These are phyloP conservation scores for Sclerotinia subarctica DNA, from an alignment of 2,329 filamentous ascomycete species.

Conservation along the genomic window DNA sequence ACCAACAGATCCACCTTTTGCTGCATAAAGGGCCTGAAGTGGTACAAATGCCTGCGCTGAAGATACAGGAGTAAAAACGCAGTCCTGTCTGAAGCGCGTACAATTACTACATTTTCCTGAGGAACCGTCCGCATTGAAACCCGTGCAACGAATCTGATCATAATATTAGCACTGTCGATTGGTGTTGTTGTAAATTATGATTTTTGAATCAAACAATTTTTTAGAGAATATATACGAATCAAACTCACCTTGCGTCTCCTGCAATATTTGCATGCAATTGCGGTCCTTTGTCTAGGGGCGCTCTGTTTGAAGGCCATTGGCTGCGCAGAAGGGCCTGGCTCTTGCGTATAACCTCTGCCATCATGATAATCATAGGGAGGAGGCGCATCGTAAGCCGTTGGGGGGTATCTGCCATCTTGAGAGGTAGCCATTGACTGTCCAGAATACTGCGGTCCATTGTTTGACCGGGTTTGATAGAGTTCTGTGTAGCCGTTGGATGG, in stretches of 20 bases:
- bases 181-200: neutral
- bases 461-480: neutral
- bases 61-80: conserved; percentile 73
- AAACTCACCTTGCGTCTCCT: conserved; percentile 54
- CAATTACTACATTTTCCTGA: conserved; percentile 73
- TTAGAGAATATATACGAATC: neutral
- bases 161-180: conserved; percentile 23
- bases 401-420: neutral
- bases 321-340: neutral
- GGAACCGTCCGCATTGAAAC: conserved; percentile 63
- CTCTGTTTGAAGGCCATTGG: conserved; percentile 42
- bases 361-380: conserved; percentile 5
- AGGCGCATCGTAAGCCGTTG: neutral
- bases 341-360: conserved; percentile 28
- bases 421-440: neutral
- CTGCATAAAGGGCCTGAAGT: conserved; percentile 62
- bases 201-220: neutral
- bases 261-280: conserved; percentile 60
- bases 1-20: conserved; percentile 46
- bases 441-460: neutral
- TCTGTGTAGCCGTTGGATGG: neutral
- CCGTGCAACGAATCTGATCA: conserved; percentile 68
- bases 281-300: conserved; percentile 57
- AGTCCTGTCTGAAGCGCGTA: conserved; percentile 70
- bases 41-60: conserved; percentile 73